Evolutionary conservation across 495 filamentous ascomycete species (phyloP).

Genomic region (Lasiosphaeriaceae sp.): DNA sequence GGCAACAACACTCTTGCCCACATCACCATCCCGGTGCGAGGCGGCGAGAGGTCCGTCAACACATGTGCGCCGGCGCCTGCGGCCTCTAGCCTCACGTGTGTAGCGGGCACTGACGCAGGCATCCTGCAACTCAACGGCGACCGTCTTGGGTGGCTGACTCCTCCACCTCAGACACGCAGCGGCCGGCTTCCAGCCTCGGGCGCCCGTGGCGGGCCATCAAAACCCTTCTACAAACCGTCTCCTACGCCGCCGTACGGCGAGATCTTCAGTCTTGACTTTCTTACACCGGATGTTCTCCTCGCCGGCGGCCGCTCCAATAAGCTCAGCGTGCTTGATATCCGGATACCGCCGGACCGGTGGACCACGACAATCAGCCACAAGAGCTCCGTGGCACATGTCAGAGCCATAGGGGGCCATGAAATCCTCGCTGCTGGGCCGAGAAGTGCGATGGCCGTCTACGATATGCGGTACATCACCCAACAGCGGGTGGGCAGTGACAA

Average conservation of each 20-base stretch:
- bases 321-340: conserved; percentile 31
- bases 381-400: conserved; percentile 30
- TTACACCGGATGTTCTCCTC: conserved; percentile 22
- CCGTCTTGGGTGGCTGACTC: conserved; percentile 13
- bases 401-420: conserved; percentile 25
- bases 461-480: conserved; percentile 26
- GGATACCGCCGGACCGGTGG: conserved; percentile 19
- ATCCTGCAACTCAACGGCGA: conserved; percentile 14
- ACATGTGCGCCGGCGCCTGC: conserved; percentile 18
- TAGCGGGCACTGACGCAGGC: conserved; percentile 32
- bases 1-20: too few species aligned
- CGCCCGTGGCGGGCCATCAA: too few species aligned
- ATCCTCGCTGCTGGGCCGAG: conserved; percentile 36
- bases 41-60: not conserved
- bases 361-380: conserved; percentile 17
- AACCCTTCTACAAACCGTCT: not conserved
- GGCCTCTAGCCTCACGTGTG: conserved; percentile 17
- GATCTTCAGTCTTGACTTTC: conserved; percentile 28
- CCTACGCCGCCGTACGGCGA: conserved; percentile 6
- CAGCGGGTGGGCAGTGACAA: too few species aligned
- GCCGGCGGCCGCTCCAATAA: conserved; percentile 35
- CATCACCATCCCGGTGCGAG: not conserved
- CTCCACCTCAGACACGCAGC: not conserved
- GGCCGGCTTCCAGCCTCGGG: too few species aligned
- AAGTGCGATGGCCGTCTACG: conserved; percentile 35